Percentiles rank a stretch among this genome's conserved stretches.
These are phyloP conservation scores for Phytophthora palmivora DNA, from an alignment of 352 stramenopile species.

Conservation along the genomic window DNA sequence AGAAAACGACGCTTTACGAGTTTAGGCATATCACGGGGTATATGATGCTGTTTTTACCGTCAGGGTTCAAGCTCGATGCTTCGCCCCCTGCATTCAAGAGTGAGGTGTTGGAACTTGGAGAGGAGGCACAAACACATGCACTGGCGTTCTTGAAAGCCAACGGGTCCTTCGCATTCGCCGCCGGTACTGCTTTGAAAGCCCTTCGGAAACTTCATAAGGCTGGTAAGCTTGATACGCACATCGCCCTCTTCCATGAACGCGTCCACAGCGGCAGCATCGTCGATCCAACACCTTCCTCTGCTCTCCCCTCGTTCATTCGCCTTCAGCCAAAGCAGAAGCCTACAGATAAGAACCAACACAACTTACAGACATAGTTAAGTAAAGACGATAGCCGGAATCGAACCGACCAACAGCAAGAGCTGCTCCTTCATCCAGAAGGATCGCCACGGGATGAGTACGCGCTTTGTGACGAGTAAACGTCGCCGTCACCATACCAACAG, in stretches of 20 bases:
- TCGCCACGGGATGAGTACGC: not conserved
- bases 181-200: constrained; percentile 9
- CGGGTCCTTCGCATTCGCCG: not conserved
- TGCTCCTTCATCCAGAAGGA: not conserved
- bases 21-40: constrained; percentile 28
- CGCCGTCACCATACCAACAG: too few relatives aligned
- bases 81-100: constrained; percentile 10
- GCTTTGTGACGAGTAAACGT: not conserved
- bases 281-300: constrained; percentile 3
- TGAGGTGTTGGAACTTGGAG: constrained; percentile 1
- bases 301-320: constrained; percentile 2
- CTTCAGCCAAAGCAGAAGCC: not conserved
- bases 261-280: not conserved
- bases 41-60: constrained; percentile 27
- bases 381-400: not conserved
- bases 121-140: not conserved
- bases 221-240: constrained; percentile 6
- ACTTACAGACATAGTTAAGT: not conserved
- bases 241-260: constrained; percentile 3
- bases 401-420: not conserved
- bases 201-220: constrained; percentile 12
- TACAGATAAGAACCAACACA: not conserved
- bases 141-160: constrained; percentile 6
- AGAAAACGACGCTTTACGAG: constrained; percentile 21
- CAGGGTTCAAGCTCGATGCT: constrained; percentile 9